A percentile compares a stretch with the other conserved stretches of the same genome.
phyloP scores from a whole-genome alignment of 2,329 filamentous ascomycete genomes.

The Nemania diffusa region DNA sequence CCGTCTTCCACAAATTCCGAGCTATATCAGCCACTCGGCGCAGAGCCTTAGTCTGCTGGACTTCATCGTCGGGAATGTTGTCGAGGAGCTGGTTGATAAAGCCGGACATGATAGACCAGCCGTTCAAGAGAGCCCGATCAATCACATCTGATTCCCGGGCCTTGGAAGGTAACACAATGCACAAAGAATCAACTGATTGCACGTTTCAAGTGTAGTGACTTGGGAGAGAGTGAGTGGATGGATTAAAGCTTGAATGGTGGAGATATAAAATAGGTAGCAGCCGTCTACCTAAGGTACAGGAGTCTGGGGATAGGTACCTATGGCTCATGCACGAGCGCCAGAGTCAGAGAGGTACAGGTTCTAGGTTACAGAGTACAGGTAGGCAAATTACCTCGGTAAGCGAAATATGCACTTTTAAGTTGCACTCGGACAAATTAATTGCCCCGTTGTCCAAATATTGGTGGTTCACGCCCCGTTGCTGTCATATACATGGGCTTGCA shows the following conservation, averaged over 20 bases:
- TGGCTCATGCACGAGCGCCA: too few relatives aligned
- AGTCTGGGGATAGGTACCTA: too few relatives aligned
- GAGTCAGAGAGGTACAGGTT: too few relatives aligned
- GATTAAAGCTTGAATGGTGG: neutral
- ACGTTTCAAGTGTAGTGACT: neutral
- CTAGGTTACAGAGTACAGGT: too few relatives aligned
- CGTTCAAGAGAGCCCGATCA: conserved; percentile 20
- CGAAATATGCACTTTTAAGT: neutral
- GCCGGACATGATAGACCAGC: conserved; percentile 40
- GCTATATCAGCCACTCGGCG: conserved; percentile 53
- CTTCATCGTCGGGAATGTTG: conserved; percentile 37
- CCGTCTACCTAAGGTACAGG: too few relatives aligned
- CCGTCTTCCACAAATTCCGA: conserved; percentile 53
- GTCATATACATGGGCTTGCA: neutral
- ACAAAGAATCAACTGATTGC: neutral
- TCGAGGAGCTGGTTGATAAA: conserved; percentile 40
- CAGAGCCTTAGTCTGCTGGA: conserved; percentile 43
- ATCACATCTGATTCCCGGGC: conserved; percentile 22
- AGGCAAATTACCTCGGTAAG: neutral
- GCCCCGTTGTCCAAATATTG: neutral
- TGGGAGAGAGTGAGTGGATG: neutral
- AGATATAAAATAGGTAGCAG: too few relatives aligned
- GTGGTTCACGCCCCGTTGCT: neutral
- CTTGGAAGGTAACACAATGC: neutral
- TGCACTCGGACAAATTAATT: neutral